Evolutionary conservation across 805 yeast species (phyloP).

Genomic region (Metschnikowia hibisci): DNA sequence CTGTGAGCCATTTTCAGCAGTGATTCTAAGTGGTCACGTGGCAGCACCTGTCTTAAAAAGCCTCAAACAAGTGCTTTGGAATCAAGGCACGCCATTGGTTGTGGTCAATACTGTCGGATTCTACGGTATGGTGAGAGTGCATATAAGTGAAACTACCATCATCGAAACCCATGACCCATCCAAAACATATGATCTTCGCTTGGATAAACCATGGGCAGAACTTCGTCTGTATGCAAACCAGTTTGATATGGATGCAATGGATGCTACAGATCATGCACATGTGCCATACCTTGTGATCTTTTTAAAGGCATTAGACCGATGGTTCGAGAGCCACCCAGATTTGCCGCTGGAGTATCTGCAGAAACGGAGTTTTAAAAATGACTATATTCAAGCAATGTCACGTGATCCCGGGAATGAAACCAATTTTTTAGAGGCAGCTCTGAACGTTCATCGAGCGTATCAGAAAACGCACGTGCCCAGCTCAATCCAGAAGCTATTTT

Average conservation of each 20-base stretch:
- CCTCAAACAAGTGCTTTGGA: conserved; percentile 40
- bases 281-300: conserved; percentile 68
- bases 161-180: conserved; percentile 71
- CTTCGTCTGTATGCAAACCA: conserved; percentile 47
- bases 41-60: conserved; percentile 17
- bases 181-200: conserved; percentile 58
- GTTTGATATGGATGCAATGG: conserved; percentile 45
- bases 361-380: conserved; percentile 36
- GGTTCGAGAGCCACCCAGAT: conserved; percentile 31
- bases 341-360: conserved; percentile 37
- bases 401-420: conserved; percentile 51
- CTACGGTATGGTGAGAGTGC: conserved; percentile 55
- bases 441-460: conserved; percentile 33
- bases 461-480: conserved; percentile 35
- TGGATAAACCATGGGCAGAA: conserved; percentile 72
- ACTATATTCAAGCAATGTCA: conserved; percentile 33
- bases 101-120: conserved; percentile 55
- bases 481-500: conserved; percentile 22
- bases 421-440: conserved; percentile 38
- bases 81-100: conserved; percentile 50
- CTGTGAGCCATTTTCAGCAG: conserved; percentile 53
- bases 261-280: conserved; percentile 48
- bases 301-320: conserved; percentile 47
- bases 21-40: conserved; percentile 38
- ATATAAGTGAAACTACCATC: conserved; percentile 57